Percentiles rank a stretch among this genome's conserved stretches.
Conservation (phyloP, 441 rosid species). For the Metrosideros polymorpha region DNA sequence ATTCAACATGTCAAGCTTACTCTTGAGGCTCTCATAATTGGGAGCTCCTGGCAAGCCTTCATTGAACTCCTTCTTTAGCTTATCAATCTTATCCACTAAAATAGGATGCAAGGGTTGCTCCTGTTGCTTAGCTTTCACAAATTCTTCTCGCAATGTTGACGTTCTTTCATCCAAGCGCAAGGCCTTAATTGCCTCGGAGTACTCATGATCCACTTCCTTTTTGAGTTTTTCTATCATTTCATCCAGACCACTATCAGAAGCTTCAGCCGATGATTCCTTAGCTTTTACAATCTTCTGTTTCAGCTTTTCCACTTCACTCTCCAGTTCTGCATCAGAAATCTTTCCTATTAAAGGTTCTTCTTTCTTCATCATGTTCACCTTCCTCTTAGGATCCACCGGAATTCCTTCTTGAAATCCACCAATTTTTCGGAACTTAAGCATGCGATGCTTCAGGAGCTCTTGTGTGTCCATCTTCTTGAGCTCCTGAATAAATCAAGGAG, state of each 20-base stretch:
- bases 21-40: slow-evolving; percentile 44
- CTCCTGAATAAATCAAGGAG: slow-evolving; percentile 19
- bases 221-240: slow-evolving; percentile 63
- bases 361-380: slow-evolving; percentile 9
- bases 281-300: slow-evolving; percentile 48
- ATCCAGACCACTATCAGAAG: slow-evolving; percentile 37
- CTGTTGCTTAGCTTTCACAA: slow-evolving; percentile 34
- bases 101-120: slow-evolving; percentile 53
- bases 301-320: slow-evolving; percentile 4
- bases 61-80: slow-evolving; percentile 55
- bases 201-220: slow-evolving; percentile 65
- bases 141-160: slow-evolving; percentile 34
- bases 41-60: slow-evolving; percentile 43
- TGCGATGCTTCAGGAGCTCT: slow-evolving; percentile 5
- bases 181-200: slow-evolving; percentile 49
- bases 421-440: slow-evolving; percentile 10
- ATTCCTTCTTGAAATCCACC: slow-evolving; percentile 14
- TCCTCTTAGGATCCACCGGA: slow-evolving; percentile 5
- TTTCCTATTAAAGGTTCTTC: slow-evolving; percentile 2
- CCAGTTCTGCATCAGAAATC: not conserved
- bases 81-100: slow-evolving; percentile 46
- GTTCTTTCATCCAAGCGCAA: slow-evolving; percentile 50
- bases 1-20: slow-evolving; percentile 63
- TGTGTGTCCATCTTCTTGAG: slow-evolving; percentile 29
- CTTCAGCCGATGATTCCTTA: slow-evolving; percentile 42